Evolutionary conservation across 768 basidiomycete genomes (phyloP), one percentile per base, ranked within the genome.

Genomic region (Termitomyces sp.): DNA sequence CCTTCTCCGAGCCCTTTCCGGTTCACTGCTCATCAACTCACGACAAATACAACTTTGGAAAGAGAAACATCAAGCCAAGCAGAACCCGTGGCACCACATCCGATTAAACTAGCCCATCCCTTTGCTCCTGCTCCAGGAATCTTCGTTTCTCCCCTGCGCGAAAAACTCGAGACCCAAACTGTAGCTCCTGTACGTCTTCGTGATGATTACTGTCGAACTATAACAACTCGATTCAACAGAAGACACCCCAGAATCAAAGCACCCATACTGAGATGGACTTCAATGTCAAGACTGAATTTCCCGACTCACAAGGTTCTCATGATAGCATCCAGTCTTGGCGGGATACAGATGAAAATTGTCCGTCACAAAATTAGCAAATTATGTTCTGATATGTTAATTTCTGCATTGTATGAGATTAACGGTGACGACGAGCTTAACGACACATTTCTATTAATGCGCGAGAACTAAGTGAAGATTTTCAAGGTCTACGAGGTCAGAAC

Each of bases 241-340:
- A 40, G 42, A 51, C 36, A 42, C 56, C 50, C 15, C 56, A 40
- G 25, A 51, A 29, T 7, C 20, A 42, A 46, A 36, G 37, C 43
- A 11, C 25, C 4, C 15, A 15, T 31, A 31, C 36, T 36, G 40
- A 36, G 59, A 43, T 25, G 12, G 45, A 38, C 7, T 36, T 25
- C 47, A 3, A 37, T 38, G n/a, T 17, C 11, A 29, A 14, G 47
- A 14, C 40, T 20, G 29, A 29, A 47, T 38, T 43, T 20, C 8
- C 53, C 25, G 56, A 43, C 61, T 69, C 70, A 43, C 72, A 71
- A 63, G 40, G 25, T 17, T 78, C 77, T 34, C 60, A 69, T 31
- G 78, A 79, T 62, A 73, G 74, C 43, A 79, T 79, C 49, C 68
- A 77, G 65, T 79, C 77, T 48, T 79, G 77, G 77, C 65, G 64